These are phyloP conservation scores for Phaseolus lunatus DNA, from an alignment of 306 rosid genomes.

Conservation along the genomic window DNA sequence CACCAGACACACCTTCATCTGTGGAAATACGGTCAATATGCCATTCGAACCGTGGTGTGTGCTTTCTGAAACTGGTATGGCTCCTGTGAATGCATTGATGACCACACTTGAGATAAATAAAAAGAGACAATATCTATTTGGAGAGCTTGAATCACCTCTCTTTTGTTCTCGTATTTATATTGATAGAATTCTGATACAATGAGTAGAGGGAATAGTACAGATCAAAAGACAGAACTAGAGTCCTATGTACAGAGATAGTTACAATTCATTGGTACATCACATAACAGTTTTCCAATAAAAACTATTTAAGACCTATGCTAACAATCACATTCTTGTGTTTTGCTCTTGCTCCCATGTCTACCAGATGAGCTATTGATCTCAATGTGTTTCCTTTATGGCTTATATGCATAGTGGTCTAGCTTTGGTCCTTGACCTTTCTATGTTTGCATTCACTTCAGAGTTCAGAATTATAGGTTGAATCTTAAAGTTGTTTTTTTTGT, in stretches of 20 bases:
- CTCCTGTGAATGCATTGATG: slow-evolving; percentile 6
- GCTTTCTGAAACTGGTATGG: slow-evolving; percentile 79
- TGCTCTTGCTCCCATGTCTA: slow-evolving; percentile 15
- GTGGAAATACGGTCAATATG: slow-evolving; percentile 80
- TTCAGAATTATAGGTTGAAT: not conserved
- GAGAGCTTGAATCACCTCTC: too few relatives aligned
- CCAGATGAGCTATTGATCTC: not conserved
- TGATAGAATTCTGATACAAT: too few relatives aligned
- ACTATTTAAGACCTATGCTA: too few relatives aligned
- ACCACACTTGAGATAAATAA: too few relatives aligned
- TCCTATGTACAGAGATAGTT: too few relatives aligned
- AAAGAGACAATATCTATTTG: too few relatives aligned
- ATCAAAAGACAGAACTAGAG: too few relatives aligned
- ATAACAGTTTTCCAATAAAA: too few relatives aligned
- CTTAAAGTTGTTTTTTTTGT: not conserved
- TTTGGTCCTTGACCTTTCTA: slow-evolving; percentile 3
- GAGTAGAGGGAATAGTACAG: too few relatives aligned
- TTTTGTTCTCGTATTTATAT: too few relatives aligned
- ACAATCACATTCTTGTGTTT: not conserved
- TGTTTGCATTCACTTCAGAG: not conserved
- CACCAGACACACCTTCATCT: slow-evolving; percentile 74
- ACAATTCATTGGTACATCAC: too few relatives aligned
- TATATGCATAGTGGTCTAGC: slow-evolving; percentile 17
- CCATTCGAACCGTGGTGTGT: slow-evolving; percentile 73
- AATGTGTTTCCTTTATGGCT: not conserved